Conservation (phyloP, 805 yeast species). For the Candida tibetensis region DNA sequence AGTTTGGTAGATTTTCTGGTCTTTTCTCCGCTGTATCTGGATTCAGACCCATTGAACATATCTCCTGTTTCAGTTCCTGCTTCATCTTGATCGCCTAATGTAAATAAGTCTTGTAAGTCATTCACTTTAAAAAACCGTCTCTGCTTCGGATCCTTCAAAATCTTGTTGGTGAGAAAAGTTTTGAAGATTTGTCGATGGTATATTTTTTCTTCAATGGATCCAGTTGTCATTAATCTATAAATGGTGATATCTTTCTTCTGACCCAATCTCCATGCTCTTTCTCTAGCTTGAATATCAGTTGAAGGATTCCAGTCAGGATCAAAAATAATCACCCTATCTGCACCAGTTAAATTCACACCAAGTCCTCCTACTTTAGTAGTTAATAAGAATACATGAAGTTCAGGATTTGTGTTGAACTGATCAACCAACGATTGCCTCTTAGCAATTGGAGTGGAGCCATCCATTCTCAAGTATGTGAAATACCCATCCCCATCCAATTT, state of each 20-base stretch:
- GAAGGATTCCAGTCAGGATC: constrained; percentile 99
- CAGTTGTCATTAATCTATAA: constrained; percentile 88
- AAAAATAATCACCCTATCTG: constrained; percentile 87
- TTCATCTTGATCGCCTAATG: constrained; percentile 71
- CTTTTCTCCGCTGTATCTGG: constrained; percentile 29
- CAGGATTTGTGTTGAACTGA: constrained; percentile 61
- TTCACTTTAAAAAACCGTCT: constrained; percentile 88
- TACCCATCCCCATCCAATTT: constrained; percentile 11
- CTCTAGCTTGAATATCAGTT: constrained; percentile 95
- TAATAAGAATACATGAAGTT: constrained; percentile 64
- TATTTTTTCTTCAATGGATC: constrained; percentile 94
- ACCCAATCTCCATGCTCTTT: constrained; percentile 95
- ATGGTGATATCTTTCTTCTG: constrained; percentile 90
- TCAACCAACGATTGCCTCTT: constrained; percentile 80
- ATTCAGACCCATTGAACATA: constrained; percentile 52
- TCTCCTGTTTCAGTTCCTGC: constrained; percentile 69
- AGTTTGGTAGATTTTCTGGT: constrained; percentile 32
- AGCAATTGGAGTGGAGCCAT: constrained; percentile 83
- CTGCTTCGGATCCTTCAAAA: constrained; percentile 92
- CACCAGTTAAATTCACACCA: constrained; percentile 93
- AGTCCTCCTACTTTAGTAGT: constrained; percentile 97
- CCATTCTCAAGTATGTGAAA: constrained; percentile 77
- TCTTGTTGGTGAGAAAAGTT: constrained; percentile 89
- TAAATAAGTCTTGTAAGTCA: constrained; percentile 85
- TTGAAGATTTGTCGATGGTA: constrained; percentile 96